Evolutionary conservation across 2,329 filamentous ascomycete species (phyloP), one percentile per base, ranked within the genome.

Genomic region (Phaeosphaeriaceae sp.): DNA sequence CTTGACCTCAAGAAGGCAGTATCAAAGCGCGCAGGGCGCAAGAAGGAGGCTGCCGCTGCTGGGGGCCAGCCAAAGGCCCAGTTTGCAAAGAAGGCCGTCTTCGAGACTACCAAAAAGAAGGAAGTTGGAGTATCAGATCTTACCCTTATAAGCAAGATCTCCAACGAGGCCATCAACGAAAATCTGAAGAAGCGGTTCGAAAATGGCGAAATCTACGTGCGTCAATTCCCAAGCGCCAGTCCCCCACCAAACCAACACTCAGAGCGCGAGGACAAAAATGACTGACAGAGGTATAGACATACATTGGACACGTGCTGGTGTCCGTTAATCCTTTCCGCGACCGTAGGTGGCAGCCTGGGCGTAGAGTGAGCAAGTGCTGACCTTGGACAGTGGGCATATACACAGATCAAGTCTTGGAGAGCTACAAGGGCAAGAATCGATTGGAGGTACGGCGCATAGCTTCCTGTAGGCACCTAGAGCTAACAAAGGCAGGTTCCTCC

Each of bases 171-270:
- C 54, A 99, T 99, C 81, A 99, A 99, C 79, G 94, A 97, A 49
- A 99, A 99, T 75, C 75, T 99, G 74, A 96, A 97, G 82, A 95
- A 97, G 80, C 87, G 94, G 55, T 99, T 99, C 76, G 91, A 97
- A 73, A 92, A 93, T 81, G 88, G 83, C 74, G 93, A 99, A 78
- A 99, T 99, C 74, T 99, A 99, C 80, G 84, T 87, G 76, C 71
- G 81, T 77, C 51, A 50, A 56, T 54, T 60, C 56, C 52, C 54
- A 53, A 48, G 56, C 60, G 52, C 53, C 58, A 50, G 53, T 56
- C 61, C 63, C 63, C 53, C 63, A 60, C 53, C 45, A 34, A 40
- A 42, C 16, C 52, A 39, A 60, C 30, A 36, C 37, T 38, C 41
- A 7, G 52, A 48, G 37, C 44, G 35, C 40, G 20, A 50, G 26